Evolutionary conservation across 192 early-diverging fungal species (phyloP).

Genomic region (Phlyctochytrium arcticum): DNA sequence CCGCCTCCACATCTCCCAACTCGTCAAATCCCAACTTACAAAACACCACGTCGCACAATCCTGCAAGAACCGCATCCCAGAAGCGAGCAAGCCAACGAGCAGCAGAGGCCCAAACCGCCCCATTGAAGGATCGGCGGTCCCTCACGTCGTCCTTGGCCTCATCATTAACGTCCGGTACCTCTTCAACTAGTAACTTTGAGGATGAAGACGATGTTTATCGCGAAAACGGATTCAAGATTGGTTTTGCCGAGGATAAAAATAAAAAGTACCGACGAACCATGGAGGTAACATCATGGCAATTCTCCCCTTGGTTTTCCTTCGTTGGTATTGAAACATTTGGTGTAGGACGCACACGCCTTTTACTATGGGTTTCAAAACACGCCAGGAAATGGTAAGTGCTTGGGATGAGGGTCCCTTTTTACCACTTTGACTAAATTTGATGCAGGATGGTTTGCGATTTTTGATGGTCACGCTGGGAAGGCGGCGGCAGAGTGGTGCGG

Average conservation of each 20-base stretch:
- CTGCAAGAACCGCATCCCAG: too few species aligned
- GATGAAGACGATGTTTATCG: neutral
- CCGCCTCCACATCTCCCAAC: too few species aligned
- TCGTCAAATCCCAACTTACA: too few species aligned
- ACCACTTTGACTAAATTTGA: neutral
- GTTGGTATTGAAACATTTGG: too few species aligned
- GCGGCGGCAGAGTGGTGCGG: conserved; percentile 96
- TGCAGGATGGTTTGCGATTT: conserved; percentile 85
- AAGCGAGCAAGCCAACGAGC: too few species aligned
- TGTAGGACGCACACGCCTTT: conserved; percentile 80
- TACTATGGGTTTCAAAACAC: conserved; percentile 79
- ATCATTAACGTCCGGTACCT: too few species aligned
- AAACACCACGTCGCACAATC: too few species aligned
- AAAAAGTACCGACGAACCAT: conserved; percentile 87
- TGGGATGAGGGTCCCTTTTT: neutral
- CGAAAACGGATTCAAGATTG: conserved; percentile 54
- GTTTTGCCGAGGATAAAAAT: conserved; percentile 84
- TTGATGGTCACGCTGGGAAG: conserved; percentile 96
- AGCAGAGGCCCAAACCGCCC: too few species aligned
- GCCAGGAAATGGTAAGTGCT: conserved; percentile 58
- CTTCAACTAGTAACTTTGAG: neutral
- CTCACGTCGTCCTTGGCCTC: too few species aligned
- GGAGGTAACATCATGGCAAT: conserved; percentile 80
- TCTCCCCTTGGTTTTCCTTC: too few species aligned
- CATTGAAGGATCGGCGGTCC: too few species aligned